Evolutionary conservation across 371 early-diverging fungal species (phyloP).

Genomic region (Mortierella sp.): DNA sequence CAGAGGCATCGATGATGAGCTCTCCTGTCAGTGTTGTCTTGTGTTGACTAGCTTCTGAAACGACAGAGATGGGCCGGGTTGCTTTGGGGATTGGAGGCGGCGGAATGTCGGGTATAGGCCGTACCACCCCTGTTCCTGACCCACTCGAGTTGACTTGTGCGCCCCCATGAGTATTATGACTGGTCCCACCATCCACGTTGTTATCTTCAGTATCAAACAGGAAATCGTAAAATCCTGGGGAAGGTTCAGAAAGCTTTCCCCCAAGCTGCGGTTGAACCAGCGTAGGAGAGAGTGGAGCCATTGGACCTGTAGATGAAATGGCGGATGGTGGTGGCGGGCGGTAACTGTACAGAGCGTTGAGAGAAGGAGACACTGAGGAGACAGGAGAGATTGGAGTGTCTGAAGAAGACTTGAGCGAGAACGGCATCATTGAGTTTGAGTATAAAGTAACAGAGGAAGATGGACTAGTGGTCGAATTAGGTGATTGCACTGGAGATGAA

Average conservation of each 20-base stretch:
- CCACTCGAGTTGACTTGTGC: too few species aligned
- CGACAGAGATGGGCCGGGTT: slow-evolving; percentile 27
- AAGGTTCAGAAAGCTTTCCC: slow-evolving; percentile 6
- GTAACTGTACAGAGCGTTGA: slow-evolving; percentile 14
- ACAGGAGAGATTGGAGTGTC: not conserved
- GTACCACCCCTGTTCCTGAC: not conserved
- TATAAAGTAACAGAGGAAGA: not conserved
- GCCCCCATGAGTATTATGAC: not conserved
- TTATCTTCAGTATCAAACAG: slow-evolving; percentile 13
- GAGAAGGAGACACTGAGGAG: not conserved
- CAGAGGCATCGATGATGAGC: slow-evolving; percentile 5
- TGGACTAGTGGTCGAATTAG: not conserved
- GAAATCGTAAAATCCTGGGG: slow-evolving; percentile 32
- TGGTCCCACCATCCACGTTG: not conserved
- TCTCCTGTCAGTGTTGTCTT: not conserved
- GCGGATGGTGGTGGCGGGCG: slow-evolving; percentile 26
- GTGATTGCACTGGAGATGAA: not conserved
- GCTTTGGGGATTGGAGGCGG: slow-evolving; percentile 36
- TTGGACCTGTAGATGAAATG: not conserved
- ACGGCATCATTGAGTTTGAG: not conserved
- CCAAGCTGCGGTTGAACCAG: too few species aligned
- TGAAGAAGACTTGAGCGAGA: not conserved
- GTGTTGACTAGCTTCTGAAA: slow-evolving; percentile 18
- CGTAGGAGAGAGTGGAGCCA: not conserved
- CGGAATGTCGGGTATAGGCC: not conserved